Evolutionary conservation across 2,329 filamentous ascomycete species (phyloP).

Genomic region (Fusarium begoniae): DNA sequence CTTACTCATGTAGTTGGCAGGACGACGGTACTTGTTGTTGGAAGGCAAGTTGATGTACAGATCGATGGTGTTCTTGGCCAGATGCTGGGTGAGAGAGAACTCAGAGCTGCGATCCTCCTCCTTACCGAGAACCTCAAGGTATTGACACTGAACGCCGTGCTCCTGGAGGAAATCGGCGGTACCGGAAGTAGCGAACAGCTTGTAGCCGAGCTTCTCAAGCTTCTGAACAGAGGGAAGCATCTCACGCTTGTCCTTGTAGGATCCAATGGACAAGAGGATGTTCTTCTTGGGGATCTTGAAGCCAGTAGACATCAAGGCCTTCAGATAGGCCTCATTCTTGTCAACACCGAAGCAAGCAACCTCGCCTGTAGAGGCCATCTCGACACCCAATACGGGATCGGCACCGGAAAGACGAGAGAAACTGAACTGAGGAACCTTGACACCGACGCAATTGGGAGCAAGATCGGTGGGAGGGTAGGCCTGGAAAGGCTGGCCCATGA

Average conservation of each 20-base stretch:
- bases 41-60: constrained; percentile 99
- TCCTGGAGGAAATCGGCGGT: constrained; percentile 97
- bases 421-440: constrained; percentile 98
- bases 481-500: constrained; percentile 83
- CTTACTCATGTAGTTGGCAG: constrained; percentile 98
- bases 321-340: constrained; percentile 98
- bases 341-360: constrained; percentile 95
- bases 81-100: constrained; percentile 95
- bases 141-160: constrained; percentile 91
- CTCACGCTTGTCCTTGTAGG: constrained; percentile 97
- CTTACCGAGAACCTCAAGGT: constrained; percentile 84
- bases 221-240: constrained; percentile 93
- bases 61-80: constrained; percentile 98
- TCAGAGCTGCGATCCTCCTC: constrained; percentile 91
- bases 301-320: constrained; percentile 92
- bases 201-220: constrained; percentile 90
- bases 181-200: constrained; percentile 94
- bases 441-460: constrained; percentile 84
- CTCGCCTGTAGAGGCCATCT: constrained; percentile 99
- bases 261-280: constrained; percentile 92
- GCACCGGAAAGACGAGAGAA: constrained; percentile 97
- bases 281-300: constrained; percentile 97
- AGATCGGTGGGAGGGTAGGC: constrained; percentile 84
- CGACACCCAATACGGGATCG: constrained; percentile 94
- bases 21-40: constrained; percentile 94